These are phyloP conservation scores for Claviceps quebecensis DNA, from an alignment of 2,329 filamentous ascomycete species.

Conservation along the genomic window DNA sequence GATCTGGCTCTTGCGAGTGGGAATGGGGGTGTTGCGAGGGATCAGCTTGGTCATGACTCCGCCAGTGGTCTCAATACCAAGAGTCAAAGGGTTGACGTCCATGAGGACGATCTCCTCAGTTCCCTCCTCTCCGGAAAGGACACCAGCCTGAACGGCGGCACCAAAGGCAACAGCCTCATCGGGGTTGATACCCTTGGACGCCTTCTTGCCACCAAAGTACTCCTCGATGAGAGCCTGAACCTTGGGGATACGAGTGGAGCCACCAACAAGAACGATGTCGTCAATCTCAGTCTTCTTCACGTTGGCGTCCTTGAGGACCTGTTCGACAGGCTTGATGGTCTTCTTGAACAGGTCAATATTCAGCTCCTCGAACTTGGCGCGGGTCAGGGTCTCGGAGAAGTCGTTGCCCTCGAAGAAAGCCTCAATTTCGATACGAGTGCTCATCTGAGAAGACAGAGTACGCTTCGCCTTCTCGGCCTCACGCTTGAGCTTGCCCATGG, in stretches of 20 bases:
- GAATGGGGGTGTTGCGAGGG: slow-evolving; percentile 85
- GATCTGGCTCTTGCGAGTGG: slow-evolving; percentile 93
- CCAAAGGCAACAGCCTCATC: slow-evolving; percentile 98
- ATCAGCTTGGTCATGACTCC: slow-evolving; percentile 98
- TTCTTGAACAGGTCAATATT: slow-evolving; percentile 99
- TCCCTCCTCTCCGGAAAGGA: slow-evolving; percentile 77
- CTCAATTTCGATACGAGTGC: slow-evolving; percentile 90
- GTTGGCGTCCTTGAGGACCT: slow-evolving; percentile 97
- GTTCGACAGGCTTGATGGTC: slow-evolving; percentile 96
- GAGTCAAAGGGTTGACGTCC: slow-evolving; percentile 92
- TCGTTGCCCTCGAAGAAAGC: slow-evolving; percentile 93
- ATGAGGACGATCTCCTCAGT: slow-evolving; percentile 76
- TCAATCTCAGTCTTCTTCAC: slow-evolving; percentile 90
- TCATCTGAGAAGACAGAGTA: slow-evolving; percentile 88
- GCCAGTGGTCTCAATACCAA: slow-evolving; percentile 94
- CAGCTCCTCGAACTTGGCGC: slow-evolving; percentile 98
- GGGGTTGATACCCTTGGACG: slow-evolving; percentile 98
- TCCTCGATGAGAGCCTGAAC: slow-evolving; percentile 89
- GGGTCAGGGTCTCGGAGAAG: slow-evolving; percentile 95
- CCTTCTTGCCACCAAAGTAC: slow-evolving; percentile 91
- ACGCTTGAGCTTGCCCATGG: slow-evolving; percentile 99
- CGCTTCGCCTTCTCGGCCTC: slow-evolving; percentile 99
- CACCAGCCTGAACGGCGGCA: slow-evolving; percentile 92
- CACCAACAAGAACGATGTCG: slow-evolving; percentile 95
- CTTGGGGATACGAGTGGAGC: slow-evolving; percentile 98